These are phyloP conservation scores for Xerocomellus intermedius DNA, from an alignment of 768 basidiomycete genomes.

Conservation along the genomic window DNA sequence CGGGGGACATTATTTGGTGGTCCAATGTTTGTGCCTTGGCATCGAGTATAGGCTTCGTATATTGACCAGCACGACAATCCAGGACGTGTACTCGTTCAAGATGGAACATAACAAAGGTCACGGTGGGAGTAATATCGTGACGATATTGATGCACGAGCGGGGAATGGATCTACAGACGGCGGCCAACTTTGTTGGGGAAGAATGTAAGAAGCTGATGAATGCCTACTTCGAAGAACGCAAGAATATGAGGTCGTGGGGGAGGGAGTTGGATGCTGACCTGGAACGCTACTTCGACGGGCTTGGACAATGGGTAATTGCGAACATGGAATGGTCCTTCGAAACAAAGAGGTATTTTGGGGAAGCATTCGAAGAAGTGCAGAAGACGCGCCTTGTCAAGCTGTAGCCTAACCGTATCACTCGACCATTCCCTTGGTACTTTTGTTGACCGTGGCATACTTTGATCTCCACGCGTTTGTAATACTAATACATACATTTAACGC, in stretches of 20 bases:
- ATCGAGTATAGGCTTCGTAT: background rate
- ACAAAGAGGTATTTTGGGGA: conserved; percentile 66
- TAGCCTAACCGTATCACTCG: background rate
- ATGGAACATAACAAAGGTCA: conserved; percentile 69
- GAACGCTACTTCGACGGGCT: conserved; percentile 52
- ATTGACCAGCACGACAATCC: conserved; percentile 8
- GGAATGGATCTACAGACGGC: conserved; percentile 56
- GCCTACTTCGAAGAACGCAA: conserved; percentile 46
- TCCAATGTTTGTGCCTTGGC: conserved; percentile 51
- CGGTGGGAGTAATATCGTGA: conserved; percentile 65
- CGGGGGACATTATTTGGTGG: conserved; percentile 67
- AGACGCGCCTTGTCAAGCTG: conserved; percentile 38
- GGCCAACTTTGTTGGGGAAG: conserved; percentile 52
- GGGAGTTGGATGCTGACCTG: conserved; percentile 49
- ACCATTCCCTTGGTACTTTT: conserved; percentile 1
- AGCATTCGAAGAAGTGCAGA: conserved; percentile 49
- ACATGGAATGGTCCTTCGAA: conserved; percentile 70
- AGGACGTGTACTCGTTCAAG: conserved; percentile 74
- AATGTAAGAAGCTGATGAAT: conserved; percentile 51
- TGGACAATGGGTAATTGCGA: conserved; percentile 61
- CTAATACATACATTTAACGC: conserved; percentile 12
- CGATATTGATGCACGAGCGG: conserved; percentile 61
- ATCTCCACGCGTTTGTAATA: conserved; percentile 9
- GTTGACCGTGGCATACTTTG: background rate
- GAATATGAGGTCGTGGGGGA: conserved; percentile 48